Evolutionary conservation across 176 grass and related monocot genomes (phyloP), one percentile per base, ranked within the genome.

Genomic region (Oryza rufipogon): DNA sequence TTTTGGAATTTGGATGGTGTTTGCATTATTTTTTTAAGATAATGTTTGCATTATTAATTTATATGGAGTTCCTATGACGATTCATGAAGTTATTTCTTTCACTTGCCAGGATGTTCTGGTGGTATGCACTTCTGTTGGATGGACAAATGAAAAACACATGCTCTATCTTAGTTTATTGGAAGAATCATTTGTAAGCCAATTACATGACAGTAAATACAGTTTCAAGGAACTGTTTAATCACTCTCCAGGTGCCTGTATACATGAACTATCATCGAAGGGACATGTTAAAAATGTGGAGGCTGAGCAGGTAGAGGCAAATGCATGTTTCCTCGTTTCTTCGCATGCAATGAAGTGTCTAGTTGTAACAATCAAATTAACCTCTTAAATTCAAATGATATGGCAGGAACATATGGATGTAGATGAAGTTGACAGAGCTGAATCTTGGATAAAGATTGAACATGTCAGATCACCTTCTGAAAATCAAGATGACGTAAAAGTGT

Each of bases 121-220:
- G 67, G 76, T 81, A 47, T 85, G 83, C 64, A 87, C 87, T 8
- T 90, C 89, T 51, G 86, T 73, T 63, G 88, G 90, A 71, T 99
- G 96, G 93, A 99, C 89, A 34, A 81, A 99, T 81, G 89, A 92
- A 80, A 99, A 91, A 70, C 96, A 99, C 80, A 89, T 69, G 85
- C 81, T 87, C 14, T 99, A 96, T 90, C 91, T 99, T 15, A 85
- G 64, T 70, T 88, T 89, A 46, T 45, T 96, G 54, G 93, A 99
- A 75, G 85, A 92, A 87, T 91, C 90, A 6, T 99, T 99, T 70
- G 68, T 94, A 13, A 80, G 73, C 68, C 83, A 87, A 64, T 70
- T 98, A 63, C 83, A 92, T 25, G 77, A 54, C 0, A 64, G 75
- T n/a, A 66, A 83, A 81, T 70, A 73, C 71, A 44, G 81, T 49